Evolutionary conservation across 169 alveolate genomes (phyloP).

Genomic region (Plasmodium relictum): DNA sequence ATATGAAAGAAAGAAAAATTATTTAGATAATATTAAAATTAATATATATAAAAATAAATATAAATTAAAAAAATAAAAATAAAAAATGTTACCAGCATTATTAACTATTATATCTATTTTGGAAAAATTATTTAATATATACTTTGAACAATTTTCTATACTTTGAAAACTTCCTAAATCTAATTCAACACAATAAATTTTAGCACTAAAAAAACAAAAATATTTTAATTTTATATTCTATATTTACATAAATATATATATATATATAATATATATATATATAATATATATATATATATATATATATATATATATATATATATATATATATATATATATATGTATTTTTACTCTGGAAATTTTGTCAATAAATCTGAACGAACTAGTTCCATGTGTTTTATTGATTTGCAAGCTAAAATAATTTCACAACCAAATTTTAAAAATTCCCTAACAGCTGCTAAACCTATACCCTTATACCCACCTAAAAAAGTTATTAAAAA

Average conservation of each 20-base stretch:
- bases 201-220: constrained; percentile 23
- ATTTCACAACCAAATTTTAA: constrained; percentile 48
- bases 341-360: constrained; percentile 37
- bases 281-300: background rate
- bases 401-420: constrained; percentile 53
- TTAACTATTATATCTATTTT: constrained; percentile 70
- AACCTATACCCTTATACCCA: constrained; percentile 62
- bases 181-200: constrained; percentile 43
- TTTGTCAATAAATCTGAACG: constrained; percentile 19
- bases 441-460: constrained; percentile 71
- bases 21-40: background rate
- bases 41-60: constrained; percentile 1
- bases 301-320: background rate
- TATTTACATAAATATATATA: background rate
- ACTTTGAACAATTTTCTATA: constrained; percentile 57
- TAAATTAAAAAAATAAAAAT: background rate
- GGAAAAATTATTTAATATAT: constrained; percentile 37
- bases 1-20: background rate
- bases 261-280: background rate
- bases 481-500: constrained; percentile 14
- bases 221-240: too few relatives aligned
- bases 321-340: background rate
- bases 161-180: constrained; percentile 55
- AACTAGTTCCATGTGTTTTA: constrained; percentile 40
- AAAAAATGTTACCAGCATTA: constrained; percentile 44